Conservation (phyloP, 2,329 filamentous ascomycete species). For the Xylariaceae sp. region DNA sequence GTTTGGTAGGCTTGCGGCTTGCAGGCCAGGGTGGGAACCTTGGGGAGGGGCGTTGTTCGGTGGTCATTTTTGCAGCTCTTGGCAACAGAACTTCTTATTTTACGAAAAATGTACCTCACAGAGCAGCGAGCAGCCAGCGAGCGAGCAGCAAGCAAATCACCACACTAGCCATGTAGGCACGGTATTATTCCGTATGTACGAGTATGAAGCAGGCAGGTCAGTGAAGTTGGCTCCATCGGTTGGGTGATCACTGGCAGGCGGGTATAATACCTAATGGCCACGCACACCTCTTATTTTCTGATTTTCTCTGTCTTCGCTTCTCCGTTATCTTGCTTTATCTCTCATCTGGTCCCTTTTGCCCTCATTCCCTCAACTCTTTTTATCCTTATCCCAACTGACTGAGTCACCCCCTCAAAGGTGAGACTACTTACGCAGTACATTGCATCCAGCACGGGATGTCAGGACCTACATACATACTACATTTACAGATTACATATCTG, state of each 20-base stretch:
- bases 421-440: too few species aligned
- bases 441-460: too few species aligned
- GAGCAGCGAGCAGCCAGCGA: not conserved
- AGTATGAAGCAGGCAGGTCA: not conserved
- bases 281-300: conserved; percentile 20
- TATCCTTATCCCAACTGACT: too few species aligned
- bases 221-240: too few species aligned
- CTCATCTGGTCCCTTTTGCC: not conserved
- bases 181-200: not conserved
- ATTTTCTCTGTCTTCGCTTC: not conserved
- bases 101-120: not conserved
- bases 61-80: conserved; percentile 29
- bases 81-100: conserved; percentile 16
- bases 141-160: too few species aligned
- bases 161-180: not conserved
- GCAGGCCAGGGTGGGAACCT: conserved; percentile 20
- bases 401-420: too few species aligned
- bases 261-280: conserved; percentile 10
- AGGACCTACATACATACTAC: too few species aligned
- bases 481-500: conserved; percentile 6
- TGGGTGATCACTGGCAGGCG: too few species aligned
- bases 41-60: conserved; percentile 25
- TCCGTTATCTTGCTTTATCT: not conserved
- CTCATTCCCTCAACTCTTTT: not conserved
- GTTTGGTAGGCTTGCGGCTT: conserved; percentile 29